These are phyloP conservation scores for Fusarium sp. DNA, from an alignment of 2,329 filamentous ascomycete genomes.

Conservation along the genomic window DNA sequence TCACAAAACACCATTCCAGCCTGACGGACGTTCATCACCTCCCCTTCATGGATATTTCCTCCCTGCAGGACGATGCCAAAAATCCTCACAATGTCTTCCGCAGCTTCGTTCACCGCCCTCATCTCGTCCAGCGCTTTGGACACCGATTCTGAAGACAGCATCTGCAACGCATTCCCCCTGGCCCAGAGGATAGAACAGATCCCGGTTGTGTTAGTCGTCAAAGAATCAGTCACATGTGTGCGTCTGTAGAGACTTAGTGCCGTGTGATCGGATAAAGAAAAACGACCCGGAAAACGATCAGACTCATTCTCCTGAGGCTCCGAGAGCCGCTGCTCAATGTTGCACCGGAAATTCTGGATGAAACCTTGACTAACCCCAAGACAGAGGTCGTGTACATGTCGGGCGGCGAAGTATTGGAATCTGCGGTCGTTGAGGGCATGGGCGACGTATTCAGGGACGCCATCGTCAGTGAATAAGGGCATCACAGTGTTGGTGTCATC, in stretches of 20 bases:
- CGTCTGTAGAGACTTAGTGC: background rate
- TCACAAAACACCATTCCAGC: constrained; percentile 1
- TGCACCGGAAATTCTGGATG: constrained; percentile 1
- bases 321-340: background rate
- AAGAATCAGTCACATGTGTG: background rate
- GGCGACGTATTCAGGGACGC: background rate
- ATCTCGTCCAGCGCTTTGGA: background rate
- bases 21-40: background rate
- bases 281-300: background rate
- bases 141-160: background rate
- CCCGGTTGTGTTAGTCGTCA: constrained; percentile 3
- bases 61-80: background rate
- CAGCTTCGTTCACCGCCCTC: background rate
- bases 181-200: constrained; percentile 14
- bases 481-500: background rate
- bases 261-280: background rate
- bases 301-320: background rate
- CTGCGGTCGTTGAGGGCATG: background rate
- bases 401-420: background rate
- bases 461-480: background rate
- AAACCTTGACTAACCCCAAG: background rate
- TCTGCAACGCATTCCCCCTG: background rate
- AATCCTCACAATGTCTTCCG: background rate
- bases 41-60: background rate
- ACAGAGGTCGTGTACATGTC: constrained; percentile 7